Conservation (phyloP, 768 basidiomycete species). For the Rhodotorula toruloides region DNA sequence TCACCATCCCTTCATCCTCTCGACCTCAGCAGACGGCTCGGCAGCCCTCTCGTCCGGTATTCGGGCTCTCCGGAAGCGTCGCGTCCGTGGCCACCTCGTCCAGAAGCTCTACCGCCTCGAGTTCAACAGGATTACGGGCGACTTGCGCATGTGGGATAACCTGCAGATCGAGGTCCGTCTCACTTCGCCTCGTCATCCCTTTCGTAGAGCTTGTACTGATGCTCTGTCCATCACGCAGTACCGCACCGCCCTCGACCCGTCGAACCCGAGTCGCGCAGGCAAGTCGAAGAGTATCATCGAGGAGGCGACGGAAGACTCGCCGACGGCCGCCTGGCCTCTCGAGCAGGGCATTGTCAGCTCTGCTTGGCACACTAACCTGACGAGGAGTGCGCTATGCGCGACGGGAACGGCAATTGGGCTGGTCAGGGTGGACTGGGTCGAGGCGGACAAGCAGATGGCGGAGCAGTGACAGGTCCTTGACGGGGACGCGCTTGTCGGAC, state of each 20-base stretch:
- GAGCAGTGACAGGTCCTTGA: no score
- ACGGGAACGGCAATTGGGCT: conserved; percentile 78
- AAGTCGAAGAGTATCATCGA: no score
- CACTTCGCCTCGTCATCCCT: no score
- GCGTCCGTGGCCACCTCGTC: conserved; percentile 62
- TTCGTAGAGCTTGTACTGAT: neutral
- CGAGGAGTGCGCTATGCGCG: conserved; percentile 59
- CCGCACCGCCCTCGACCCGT: neutral
- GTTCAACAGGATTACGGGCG: conserved; percentile 66
- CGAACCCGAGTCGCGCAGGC: neutral
- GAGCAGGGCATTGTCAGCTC: conserved; percentile 73
- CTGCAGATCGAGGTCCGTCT: conserved; percentile 63
- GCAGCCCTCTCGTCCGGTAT: conserved; percentile 38
- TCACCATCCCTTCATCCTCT: conserved; percentile 77
- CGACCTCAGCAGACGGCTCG: conserved; percentile 76
- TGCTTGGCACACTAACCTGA: conserved; percentile 67
- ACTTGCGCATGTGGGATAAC: conserved; percentile 82
- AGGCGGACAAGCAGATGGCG: neutral
- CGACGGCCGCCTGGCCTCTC: conserved; percentile 70
- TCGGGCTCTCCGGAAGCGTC: conserved; percentile 25
- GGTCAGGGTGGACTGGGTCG: conserved; percentile 69
- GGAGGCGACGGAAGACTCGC: neutral
- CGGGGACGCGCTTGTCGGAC: no score
- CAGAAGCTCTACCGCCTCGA: conserved; percentile 71
- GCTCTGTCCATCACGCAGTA: neutral